Evolutionary conservation across 345 rosid species (phyloP), one percentile per base, ranked within the genome.

Genomic region (Acer yangbiense): DNA sequence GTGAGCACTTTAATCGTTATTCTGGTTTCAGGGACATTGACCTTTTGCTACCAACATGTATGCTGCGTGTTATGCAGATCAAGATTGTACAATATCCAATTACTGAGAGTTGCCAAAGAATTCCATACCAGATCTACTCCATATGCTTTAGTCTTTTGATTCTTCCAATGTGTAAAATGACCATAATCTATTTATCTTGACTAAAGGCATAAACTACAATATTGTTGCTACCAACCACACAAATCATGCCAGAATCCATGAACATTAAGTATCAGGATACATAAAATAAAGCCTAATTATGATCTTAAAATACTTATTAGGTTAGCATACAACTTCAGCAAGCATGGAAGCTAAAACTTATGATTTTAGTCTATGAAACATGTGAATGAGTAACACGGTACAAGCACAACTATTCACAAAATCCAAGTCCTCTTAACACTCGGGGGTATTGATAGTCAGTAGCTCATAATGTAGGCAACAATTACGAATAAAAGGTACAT

Each of bases 321-420:
- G 50, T 41, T 41, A 67, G 43, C n/a, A 35, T 12, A 29, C 3
- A 35, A 25, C 50, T 76, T 65, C 62, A 75, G 63, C 32, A 74
- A 68, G 63, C 32, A 69, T 6, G 29, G 57, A 39, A 2, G 2
- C 23, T 23, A 27, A 44, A 77, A 20, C 2, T 58, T n/a, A n/a
- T n/a, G n/a, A n/a, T n/a, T n/a, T n/a, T n/a, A n/a, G n/a, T n/a
- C n/a, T n/a, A n/a, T n/a, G n/a, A 61, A 23, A 29, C 7, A 67
- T 32, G 20, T 29, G 43, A 35, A 61, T 4, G 21, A 39, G 48
- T 60, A 72, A 20, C 43, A 64, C 46, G 60, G 67, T 61, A 39
- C 67, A 65, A n/a, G 64, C 74, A 70, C 50, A 72, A 57, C 17
- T 43, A 68, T 57, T 64, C 76, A 65, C 68, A 75, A 43, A 7